Conservation (phyloP, 2,329 filamentous ascomycete species). For the Fonsecaea multimorphosa region DNA sequence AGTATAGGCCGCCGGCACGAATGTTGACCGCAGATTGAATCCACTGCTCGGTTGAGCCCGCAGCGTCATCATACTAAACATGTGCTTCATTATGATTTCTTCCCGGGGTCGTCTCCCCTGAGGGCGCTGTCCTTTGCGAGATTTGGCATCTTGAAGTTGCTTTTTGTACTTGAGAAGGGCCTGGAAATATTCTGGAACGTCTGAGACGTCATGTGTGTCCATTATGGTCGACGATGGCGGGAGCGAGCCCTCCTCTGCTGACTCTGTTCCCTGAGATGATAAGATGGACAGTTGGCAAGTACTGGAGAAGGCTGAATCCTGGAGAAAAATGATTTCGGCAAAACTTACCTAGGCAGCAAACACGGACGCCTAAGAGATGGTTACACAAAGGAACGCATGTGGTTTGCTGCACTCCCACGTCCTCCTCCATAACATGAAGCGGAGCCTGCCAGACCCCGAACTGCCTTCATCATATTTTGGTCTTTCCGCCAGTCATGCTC, state of each 20-base stretch:
- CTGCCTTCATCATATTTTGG: no score
- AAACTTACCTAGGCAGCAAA: no score
- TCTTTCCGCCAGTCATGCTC: no score
- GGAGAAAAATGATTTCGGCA: no score
- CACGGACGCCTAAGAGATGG: no score
- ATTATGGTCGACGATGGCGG: not conserved
- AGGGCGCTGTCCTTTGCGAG: not conserved
- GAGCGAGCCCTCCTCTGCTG: not conserved
- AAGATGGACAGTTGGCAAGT: no score
- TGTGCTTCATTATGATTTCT: not conserved
- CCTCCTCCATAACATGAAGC: no score
- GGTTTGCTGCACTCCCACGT: no score
- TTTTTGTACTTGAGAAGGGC: not conserved
- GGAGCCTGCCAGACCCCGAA: no score
- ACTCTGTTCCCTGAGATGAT: not conserved
- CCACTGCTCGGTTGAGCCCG: not conserved
- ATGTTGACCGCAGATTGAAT: not conserved
- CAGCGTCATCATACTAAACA: not conserved
- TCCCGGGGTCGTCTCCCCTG: not conserved
- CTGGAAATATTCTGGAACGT: not conserved
- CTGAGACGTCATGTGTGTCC: not conserved
- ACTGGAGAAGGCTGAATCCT: no score
- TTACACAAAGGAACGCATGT: no score
- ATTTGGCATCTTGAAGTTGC: not conserved
- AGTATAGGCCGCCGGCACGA: not conserved